Evolutionary conservation across 768 basidiomycete genomes (phyloP).

Genomic region (Naematelia aurantialba): DNA sequence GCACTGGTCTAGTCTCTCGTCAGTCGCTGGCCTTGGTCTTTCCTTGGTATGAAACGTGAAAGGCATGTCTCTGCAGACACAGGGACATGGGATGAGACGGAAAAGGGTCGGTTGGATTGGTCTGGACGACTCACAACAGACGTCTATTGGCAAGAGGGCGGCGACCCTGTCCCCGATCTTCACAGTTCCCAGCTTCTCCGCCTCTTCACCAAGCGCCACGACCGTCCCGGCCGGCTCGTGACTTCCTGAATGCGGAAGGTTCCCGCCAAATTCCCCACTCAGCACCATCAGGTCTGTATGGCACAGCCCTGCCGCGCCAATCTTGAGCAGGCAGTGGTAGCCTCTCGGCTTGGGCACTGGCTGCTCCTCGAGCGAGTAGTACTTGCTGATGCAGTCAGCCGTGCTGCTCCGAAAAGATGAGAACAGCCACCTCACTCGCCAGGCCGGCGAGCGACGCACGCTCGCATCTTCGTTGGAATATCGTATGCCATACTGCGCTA

Average conservation of each 20-base stretch:
- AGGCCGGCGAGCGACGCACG: too few relatives aligned
- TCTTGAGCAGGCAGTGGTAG: conserved; percentile 14
- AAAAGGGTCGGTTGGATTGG: too few relatives aligned
- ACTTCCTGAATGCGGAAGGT: conserved; percentile 15
- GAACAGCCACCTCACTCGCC: too few relatives aligned
- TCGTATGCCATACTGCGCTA: too few relatives aligned
- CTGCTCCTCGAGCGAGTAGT: conserved; percentile 15
- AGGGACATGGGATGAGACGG: too few relatives aligned
- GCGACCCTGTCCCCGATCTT: conserved; percentile 6
- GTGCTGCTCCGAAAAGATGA: too few relatives aligned
- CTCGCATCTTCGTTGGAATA: too few relatives aligned
- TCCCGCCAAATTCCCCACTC: background rate
- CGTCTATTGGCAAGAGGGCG: background rate
- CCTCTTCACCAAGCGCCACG: conserved; percentile 9
- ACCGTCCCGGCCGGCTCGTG: conserved; percentile 30
- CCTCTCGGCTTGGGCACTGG: conserved; percentile 12
- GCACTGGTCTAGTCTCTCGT: too few relatives aligned
- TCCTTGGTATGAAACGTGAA: too few relatives aligned
- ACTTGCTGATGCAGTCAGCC: too few relatives aligned
- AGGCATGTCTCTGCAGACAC: too few relatives aligned
- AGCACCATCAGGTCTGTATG: conserved; percentile 19
- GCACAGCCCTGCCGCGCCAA: conserved; percentile 27
- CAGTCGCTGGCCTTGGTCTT: too few relatives aligned
- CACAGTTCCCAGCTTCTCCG: conserved; percentile 1
- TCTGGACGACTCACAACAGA: conserved; percentile 14